Base-by-base conservation (phyloP, 192 early-diverging fungal species). In the Umbelopsis sp. region DNA sequence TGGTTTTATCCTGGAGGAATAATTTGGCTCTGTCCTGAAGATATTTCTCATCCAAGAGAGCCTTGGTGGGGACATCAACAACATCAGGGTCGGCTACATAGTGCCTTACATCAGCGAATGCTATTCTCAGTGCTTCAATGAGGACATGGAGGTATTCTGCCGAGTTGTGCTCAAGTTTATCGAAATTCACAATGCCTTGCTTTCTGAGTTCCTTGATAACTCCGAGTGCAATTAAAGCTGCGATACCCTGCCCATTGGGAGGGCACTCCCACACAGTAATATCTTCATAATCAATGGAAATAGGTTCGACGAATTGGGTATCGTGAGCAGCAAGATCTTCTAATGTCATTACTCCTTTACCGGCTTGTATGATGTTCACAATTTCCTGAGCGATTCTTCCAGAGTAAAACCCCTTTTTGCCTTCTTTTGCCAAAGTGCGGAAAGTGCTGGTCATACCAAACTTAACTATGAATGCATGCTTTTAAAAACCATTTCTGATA, bases 241-340 rank as follows among this genome's bases (percentile, higher is more conserved):
- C 85, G 35, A 94, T 81, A 9, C 90, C 92, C 68, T 90, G 87
- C 23, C 90, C 89, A 66, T 94, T 94, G 4, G 93, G 93, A 41
- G 90, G 85, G 64, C 88, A 89, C 76, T 94, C 92, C 73, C 87
- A 80, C 6, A 94, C 77, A 2, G 75, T 82, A 46, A 83, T 49
- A 13, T 79, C 85, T 25, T 84, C 77, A 72, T 90, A 94, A 27
- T 83, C 83, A 35, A 87, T 81, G 6, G 84, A 88, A 50, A 90
- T 86, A 0, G 93, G 91, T 50, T 79, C 79, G 8, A 83, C 81
- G 8, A 74, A 68, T 25, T 86, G 76, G 16, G 82, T 81, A 5
- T 52, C 61, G 66, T 94, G 93, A 4, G 49, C 27, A 13, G 55
- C 70, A 52, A 95, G 75, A 68, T 95, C 93, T 5, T 85, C 84